phyloP scores from a whole-genome alignment of 176 grass and related monocot genomes.

The Eragrostis curvula region DNA sequence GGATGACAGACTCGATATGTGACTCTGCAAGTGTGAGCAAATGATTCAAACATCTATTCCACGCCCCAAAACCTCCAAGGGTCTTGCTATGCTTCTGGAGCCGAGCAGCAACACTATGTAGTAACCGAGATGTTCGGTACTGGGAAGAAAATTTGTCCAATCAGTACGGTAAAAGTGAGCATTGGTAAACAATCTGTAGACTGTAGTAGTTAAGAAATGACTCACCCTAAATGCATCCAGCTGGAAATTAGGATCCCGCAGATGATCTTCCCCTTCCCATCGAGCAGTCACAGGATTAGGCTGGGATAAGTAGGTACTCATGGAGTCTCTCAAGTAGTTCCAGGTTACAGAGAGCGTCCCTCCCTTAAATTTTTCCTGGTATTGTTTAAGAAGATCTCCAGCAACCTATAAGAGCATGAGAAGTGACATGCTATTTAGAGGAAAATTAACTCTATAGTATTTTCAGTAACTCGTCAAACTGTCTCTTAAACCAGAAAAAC shows the following conservation, averaged over 20 bases:
- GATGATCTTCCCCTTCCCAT: constrained; percentile 96
- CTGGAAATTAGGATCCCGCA: constrained; percentile 94
- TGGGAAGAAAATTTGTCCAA: constrained; percentile 39
- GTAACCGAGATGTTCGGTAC: constrained; percentile 91
- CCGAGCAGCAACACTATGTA: constrained; percentile 87
- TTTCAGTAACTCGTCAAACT: constrained; percentile 6
- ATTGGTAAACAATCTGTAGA: constrained; percentile 3
- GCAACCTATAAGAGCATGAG: constrained; percentile 68
- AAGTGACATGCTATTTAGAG: background rate
- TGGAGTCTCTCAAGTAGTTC: constrained; percentile 98
- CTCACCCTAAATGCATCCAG: constrained; percentile 96
- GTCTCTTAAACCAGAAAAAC: background rate
- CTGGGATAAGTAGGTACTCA: constrained; percentile 86
- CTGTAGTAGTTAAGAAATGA: background rate
- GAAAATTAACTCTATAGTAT: background rate
- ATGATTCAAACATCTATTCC: constrained; percentile 99
- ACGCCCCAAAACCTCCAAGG: constrained; percentile 93
- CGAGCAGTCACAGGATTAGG: constrained; percentile 92
- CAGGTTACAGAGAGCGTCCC: constrained; percentile 89
- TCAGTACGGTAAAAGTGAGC: constrained; percentile 15
- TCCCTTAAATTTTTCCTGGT: constrained; percentile 92
- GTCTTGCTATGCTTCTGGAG: constrained; percentile 87
- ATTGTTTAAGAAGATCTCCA: constrained; percentile 89
- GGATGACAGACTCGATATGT: constrained; percentile 91
- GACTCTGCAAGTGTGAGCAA: constrained; percentile 90